Evolutionary conservation across 306 rosid species (phyloP).

Genomic region (Dryas alaskensis): DNA sequence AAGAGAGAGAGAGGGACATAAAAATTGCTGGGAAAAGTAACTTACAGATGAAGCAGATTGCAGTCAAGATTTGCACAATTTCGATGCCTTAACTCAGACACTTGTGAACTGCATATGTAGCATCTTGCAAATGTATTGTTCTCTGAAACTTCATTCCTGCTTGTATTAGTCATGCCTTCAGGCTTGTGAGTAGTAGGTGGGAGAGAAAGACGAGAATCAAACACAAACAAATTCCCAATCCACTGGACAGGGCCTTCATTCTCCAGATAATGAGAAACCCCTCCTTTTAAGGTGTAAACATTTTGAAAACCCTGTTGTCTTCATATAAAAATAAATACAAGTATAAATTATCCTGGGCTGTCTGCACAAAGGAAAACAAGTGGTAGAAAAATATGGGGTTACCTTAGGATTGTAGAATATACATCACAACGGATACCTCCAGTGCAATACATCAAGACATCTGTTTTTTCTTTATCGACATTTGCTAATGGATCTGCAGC

Average conservation of each 20-base stretch:
- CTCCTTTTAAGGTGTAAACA: slow-evolving; percentile 75
- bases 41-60: slow-evolving; percentile 87
- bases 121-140: slow-evolving; percentile 67
- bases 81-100: slow-evolving; percentile 73
- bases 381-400: slow-evolving; percentile 16
- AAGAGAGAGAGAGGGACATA: slow-evolving; percentile 12
- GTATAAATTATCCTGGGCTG: background rate
- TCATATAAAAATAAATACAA: slow-evolving; percentile 16
- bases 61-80: slow-evolving; percentile 96
- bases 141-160: slow-evolving; percentile 28
- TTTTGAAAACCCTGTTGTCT: slow-evolving; percentile 81
- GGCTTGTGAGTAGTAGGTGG: slow-evolving; percentile 64
- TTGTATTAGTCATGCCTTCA: slow-evolving; percentile 34
- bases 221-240: slow-evolving; percentile 88
- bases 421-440: slow-evolving; percentile 94
- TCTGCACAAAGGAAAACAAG: background rate
- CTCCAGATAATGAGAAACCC: slow-evolving; percentile 77
- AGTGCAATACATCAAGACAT: slow-evolving; percentile 91
- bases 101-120: slow-evolving; percentile 56
- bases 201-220: slow-evolving; percentile 88
- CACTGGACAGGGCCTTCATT: slow-evolving; percentile 75
- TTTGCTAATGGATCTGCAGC: slow-evolving; percentile 77
- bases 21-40: slow-evolving; percentile 3
- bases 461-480: slow-evolving; percentile 60
- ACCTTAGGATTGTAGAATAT: slow-evolving; percentile 84